phyloP scores from a whole-genome alignment of 805 yeast species.

The Ogataea trehalophila region DNA sequence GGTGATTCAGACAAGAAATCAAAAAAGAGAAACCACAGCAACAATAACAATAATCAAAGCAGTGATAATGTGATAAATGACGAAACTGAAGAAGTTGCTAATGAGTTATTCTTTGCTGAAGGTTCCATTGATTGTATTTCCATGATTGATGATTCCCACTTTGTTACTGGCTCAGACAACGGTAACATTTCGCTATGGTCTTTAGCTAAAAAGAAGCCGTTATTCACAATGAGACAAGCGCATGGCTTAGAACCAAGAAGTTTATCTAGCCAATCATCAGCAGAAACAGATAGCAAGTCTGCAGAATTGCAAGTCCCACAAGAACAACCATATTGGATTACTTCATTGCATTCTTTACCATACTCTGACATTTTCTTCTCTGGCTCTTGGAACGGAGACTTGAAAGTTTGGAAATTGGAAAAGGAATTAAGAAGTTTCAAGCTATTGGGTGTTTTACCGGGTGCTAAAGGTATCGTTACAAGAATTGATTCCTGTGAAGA shows the following conservation, averaged over 20 bases:
- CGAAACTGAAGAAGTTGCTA: slow-evolving; percentile 16
- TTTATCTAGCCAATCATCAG: slow-evolving; percentile 50
- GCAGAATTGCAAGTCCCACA: slow-evolving; percentile 56
- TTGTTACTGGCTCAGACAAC: slow-evolving; percentile 93
- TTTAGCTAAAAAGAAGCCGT: slow-evolving; percentile 81
- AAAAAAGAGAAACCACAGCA: slow-evolving; percentile 20
- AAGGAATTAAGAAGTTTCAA: slow-evolving; percentile 60
- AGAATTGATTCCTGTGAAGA: slow-evolving; percentile 53
- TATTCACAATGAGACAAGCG: slow-evolving; percentile 59
- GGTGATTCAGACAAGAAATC: slow-evolving; percentile 54
- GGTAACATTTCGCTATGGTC: slow-evolving; percentile 93
- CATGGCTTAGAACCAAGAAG: slow-evolving; percentile 60
- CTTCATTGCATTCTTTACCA: slow-evolving; percentile 77
- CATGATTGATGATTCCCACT: slow-evolving; percentile 89
- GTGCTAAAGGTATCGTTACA: slow-evolving; percentile 68
- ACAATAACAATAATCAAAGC: slow-evolving; percentile 5
- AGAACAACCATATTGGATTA: slow-evolving; percentile 79
- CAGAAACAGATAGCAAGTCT: slow-evolving; percentile 35
- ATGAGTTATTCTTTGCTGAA: slow-evolving; percentile 47
- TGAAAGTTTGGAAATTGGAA: slow-evolving; percentile 74
- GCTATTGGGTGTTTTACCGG: slow-evolving; percentile 48
- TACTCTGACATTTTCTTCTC: slow-evolving; percentile 77
- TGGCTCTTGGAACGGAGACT: slow-evolving; percentile 82
- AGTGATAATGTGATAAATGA: slow-evolving; percentile 11
- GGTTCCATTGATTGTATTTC: slow-evolving; percentile 88